phyloP scores from a whole-genome alignment of 2,329 filamentous ascomycete species.

The Simplicillium sp. region DNA sequence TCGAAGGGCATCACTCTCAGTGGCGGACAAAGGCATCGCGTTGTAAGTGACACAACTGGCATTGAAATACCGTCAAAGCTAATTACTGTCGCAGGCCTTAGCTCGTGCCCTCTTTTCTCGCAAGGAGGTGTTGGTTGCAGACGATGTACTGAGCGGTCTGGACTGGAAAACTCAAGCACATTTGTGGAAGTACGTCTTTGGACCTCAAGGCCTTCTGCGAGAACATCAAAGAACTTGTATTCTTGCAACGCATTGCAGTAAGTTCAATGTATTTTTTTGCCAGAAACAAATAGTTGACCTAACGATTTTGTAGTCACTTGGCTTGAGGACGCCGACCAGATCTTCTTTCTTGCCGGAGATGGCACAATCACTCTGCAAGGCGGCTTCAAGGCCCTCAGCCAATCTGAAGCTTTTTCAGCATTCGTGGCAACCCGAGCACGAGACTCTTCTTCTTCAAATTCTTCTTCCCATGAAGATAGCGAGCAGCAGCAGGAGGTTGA shows the following conservation, averaged over 20 bases:
- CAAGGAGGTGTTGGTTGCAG: conserved; percentile 16
- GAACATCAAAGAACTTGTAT: conserved; percentile 13
- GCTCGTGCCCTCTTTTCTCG: conserved; percentile 15
- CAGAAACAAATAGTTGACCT: background rate
- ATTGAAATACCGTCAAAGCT: no score
- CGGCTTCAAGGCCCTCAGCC: conserved; percentile 6
- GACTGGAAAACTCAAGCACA: conserved; percentile 26
- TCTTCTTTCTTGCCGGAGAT: conserved; percentile 11
- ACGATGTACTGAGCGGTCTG: conserved; percentile 24
- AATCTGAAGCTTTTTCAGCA: conserved; percentile 2
- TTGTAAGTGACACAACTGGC: conserved; percentile 8
- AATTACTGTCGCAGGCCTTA: conserved; percentile 8
- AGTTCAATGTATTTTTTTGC: background rate
- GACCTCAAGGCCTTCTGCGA: conserved; percentile 17
- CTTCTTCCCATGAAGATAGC: background rate
- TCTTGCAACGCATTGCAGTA: conserved; percentile 17
- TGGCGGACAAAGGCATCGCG: conserved; percentile 16
- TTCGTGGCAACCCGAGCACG: conserved; percentile 1
- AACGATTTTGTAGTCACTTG: conserved; percentile 9
- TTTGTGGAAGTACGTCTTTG: conserved; percentile 25
- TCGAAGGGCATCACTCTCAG: conserved; percentile 13
- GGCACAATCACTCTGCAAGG: conserved; percentile 12
- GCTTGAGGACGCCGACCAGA: conserved; percentile 12
- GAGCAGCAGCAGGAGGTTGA: background rate
- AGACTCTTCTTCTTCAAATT: background rate